Evolutionary conservation across 495 filamentous ascomycete genomes (phyloP).

Genomic region (Neurospora sp.): DNA sequence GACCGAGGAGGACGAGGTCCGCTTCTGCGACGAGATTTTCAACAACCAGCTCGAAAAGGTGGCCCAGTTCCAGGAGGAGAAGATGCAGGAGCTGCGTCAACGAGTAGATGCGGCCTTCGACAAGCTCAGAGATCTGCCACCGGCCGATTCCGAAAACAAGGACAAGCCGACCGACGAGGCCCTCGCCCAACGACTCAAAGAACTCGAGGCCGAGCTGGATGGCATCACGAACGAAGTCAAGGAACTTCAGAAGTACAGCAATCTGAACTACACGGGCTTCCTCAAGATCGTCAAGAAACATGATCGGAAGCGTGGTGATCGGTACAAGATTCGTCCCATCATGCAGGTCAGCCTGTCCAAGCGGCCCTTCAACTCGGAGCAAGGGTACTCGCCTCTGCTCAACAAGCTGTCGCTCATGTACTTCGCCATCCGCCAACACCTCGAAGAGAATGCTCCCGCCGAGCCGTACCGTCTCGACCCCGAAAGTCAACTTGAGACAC

Average conservation of each 20-base stretch:
- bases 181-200: constrained; percentile 48
- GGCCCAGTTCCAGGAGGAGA: constrained; percentile 74
- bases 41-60: constrained; percentile 96
- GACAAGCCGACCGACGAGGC: constrained; percentile 26
- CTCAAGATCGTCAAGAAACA: constrained; percentile 98
- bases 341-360: constrained; percentile 79
- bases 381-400: constrained; percentile 77
- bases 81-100: constrained; percentile 58
- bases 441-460: constrained; percentile 41
- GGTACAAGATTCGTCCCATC: constrained; percentile 79
- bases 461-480: constrained; percentile 24
- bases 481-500: constrained; percentile 30
- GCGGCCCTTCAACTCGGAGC: constrained; percentile 86
- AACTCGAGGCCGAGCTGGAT: constrained; percentile 72
- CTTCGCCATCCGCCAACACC: constrained; percentile 75
- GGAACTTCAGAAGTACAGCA: constrained; percentile 88
- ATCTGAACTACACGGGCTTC: constrained; percentile 94
- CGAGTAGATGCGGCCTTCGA: constrained; percentile 51
- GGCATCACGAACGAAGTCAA: constrained; percentile 79
- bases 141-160: constrained; percentile 21
- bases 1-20: constrained; percentile 93
- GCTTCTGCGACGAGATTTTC: constrained; percentile 87
- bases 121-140: constrained; percentile 47
- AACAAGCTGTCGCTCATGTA: constrained; percentile 92
- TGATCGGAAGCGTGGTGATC: constrained; percentile 71